Evolutionary conservation across 305 asterid genomes (phyloP).

Genomic region (Fraxinus paxiana): DNA sequence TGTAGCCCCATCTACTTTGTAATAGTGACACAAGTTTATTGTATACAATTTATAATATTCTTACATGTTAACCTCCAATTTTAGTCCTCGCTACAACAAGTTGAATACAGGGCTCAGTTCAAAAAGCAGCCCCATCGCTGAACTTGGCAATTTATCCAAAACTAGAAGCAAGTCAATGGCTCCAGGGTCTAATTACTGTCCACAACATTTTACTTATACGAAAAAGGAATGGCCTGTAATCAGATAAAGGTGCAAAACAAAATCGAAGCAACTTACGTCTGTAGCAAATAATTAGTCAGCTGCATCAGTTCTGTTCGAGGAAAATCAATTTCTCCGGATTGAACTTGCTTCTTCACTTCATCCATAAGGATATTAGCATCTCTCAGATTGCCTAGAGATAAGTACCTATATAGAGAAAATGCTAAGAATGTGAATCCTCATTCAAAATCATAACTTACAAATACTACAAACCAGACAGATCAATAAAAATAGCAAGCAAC

Average conservation of each 20-base stretch:
- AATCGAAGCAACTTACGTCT: slow-evolving; percentile 55
- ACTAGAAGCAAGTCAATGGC: not conserved
- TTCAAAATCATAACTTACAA: not conserved
- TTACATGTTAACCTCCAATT: not conserved
- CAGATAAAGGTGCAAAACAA: slow-evolving; percentile 17
- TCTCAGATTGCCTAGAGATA: slow-evolving; percentile 81
- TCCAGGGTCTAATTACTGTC: not conserved
- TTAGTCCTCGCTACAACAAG: not conserved
- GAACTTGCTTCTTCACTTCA: slow-evolving; percentile 67
- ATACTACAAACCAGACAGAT: not conserved
- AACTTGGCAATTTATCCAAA: not conserved
- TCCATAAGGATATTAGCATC: slow-evolving; percentile 85
- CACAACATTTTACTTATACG: not conserved
- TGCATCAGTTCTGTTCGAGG: slow-evolving; percentile 76
- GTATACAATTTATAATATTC: not conserved
- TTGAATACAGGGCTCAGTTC: not conserved
- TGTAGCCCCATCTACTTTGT: not conserved
- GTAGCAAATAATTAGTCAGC: slow-evolving; percentile 64
- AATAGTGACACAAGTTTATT: not conserved
- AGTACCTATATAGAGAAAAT: slow-evolving; percentile 45
- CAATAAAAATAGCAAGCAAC: not conserved
- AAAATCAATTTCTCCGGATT: slow-evolving; percentile 47
- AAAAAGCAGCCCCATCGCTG: not conserved
- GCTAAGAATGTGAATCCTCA: not conserved
- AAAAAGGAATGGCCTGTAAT: not conserved